Base-by-base conservation (phyloP, 2,329 filamentous ascomycete genomes). In the Trichoderma sp. region DNA sequence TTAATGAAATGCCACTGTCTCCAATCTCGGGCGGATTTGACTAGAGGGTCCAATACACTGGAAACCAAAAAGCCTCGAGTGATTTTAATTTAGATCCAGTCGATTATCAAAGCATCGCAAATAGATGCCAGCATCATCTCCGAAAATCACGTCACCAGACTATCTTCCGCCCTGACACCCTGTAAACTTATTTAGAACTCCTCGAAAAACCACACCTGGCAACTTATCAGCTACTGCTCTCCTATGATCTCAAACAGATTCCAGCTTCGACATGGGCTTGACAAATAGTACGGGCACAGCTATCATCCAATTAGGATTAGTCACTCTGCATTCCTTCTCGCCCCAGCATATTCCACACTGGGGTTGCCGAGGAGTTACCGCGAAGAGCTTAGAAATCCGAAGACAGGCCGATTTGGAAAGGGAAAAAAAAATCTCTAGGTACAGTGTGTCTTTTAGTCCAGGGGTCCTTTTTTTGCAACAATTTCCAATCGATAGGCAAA, bases 311-410 rank as follows among this genome's bases (percentile, higher is more conserved):
- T 19, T 13, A n/a, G 29, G 55, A 19, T 35, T 57, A 57, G 55
- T 57, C 55, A 60, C 21, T 56, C 16, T 13, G 27, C 49, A 35
- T 24, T 56, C 19, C 10, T 29, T 5, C 14, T 31, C 35, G 43
- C n/a, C 40, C 55, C 27, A 31, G 55, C 35, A 59, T 33, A 59
- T 59, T 59, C 57, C 57, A 59, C 21, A 59, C 11, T 24, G 5
- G 21, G n/a, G 29, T 29, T 16, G 11, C 57, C 57, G 57, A 59
- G 31, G 35, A 59, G 21, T 43, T 27, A 49, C 61, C 52, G 27
- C 61, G 35, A 43, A 31, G 47, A 47, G 61, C 61, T 64, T 64
- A 64, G 61, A 64, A 64, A 64, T 64, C 61, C 43, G 33, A 64
- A 21, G 14, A 29, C 29, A 57, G 29, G 29, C 55, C 55, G 29